Evolutionary conservation across 2,329 filamentous ascomycete species (phyloP), one percentile per base, ranked within the genome.

Genomic region (Fusarium papillatum): DNA sequence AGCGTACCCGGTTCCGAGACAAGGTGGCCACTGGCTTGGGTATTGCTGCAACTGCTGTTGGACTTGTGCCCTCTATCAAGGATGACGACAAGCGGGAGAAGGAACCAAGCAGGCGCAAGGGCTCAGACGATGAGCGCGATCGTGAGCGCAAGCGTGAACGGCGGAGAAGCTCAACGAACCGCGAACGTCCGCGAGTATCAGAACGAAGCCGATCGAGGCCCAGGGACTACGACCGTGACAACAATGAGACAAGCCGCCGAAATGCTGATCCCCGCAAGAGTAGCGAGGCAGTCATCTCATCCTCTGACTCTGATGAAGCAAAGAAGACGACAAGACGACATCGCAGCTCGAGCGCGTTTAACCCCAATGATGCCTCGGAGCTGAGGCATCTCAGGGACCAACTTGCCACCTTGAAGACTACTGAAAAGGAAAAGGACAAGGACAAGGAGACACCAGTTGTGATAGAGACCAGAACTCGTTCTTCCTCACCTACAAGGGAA

Each of bases 351-450:
- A 80, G 82, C 50, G 83, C 83, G 2, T 91, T 91, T 71, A 84
- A 90, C 69, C 89, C 89, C 8, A 91, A 87, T 34, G 87, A 91
- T 74, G 85, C 88, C 4, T 85, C 84, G 36, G 87, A 87, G 19
- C 75, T 91, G 19, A 85, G 84, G 68, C 86, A 87, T 13, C 80
- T 90, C 50, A 89, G 89, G 76, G 86, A 88, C 29, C 85, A 90
- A 75, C 81, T 89, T 36, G 85, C 88, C 22, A 85, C 87, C 38
- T 83, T 87, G 75, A 81, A 81, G 38, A 77, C 73, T 1, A 68
- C 76, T 4, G 80, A 81, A 17, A 78, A 77, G 5, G 80, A 81
- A 16, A 78, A 77, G 46, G 74, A 76, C 14, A 78, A 71, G 55
- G 79, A 80, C 6, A 76, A 70, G 26, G 80, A 80, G 10, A 66